Evolutionary conservation across 768 basidiomycete genomes (phyloP).

Genomic region (Lyophyllum shimeji): DNA sequence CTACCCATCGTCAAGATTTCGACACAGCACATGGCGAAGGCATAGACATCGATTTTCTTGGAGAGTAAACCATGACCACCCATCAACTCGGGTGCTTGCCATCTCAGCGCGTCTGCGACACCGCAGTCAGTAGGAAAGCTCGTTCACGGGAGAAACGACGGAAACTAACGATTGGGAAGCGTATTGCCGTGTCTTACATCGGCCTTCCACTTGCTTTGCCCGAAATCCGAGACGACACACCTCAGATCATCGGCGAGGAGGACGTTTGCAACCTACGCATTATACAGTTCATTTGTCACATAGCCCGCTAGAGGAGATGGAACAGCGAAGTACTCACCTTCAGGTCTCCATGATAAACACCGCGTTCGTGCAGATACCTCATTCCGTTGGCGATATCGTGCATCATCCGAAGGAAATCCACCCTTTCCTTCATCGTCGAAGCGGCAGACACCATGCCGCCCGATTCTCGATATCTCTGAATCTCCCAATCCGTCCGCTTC

Average conservation of each 20-base stretch:
- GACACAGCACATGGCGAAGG: conserved; percentile 63
- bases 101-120: conserved; percentile 38
- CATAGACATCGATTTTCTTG: conserved; percentile 61
- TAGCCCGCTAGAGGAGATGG: no score
- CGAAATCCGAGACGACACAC: conserved; percentile 80
- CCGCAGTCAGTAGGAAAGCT: background rate
- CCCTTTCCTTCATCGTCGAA: conserved; percentile 23
- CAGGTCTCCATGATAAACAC: conserved; percentile 75
- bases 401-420: conserved; percentile 57
- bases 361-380: conserved; percentile 69
- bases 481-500: conserved; percentile 27
- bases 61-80: conserved; percentile 40
- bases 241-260: conserved; percentile 61
- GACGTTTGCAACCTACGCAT: conserved; percentile 78
- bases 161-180: conserved; percentile 2
- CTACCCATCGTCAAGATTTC: conserved; percentile 64
- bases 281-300: no score
- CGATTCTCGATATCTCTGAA: conserved; percentile 2
- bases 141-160: background rate
- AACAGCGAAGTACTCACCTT: conserved; percentile 49
- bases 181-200: conserved; percentile 60
- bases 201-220: conserved; percentile 75
- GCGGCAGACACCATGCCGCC: conserved; percentile 1
- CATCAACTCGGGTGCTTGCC: conserved; percentile 71
- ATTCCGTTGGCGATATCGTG: conserved; percentile 76